Evolutionary conservation across 208 protist species (phyloP), one percentile per base, ranked within the genome.

Genomic region (Vickermania spadyakhi): DNA sequence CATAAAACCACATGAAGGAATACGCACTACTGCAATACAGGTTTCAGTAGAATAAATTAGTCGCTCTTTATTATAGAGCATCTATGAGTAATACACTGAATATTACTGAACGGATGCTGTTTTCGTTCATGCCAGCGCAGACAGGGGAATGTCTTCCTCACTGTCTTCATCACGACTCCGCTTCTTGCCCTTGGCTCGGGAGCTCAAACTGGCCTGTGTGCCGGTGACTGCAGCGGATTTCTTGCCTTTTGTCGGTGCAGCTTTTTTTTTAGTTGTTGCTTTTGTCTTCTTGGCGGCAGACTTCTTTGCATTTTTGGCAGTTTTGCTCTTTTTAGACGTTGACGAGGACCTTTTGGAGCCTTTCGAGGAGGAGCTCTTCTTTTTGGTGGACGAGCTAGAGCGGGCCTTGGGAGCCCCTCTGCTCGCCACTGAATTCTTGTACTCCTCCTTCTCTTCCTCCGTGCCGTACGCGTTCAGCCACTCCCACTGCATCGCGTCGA

Each of bases 391-490:
- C 14, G 73, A 73, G 18, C 31, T 63, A 30, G 72, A 72, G 3
- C 58, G 53, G 25, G 68, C 65, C 14, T 60, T 67, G 3, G 77
- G 72, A 0, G 71, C 63, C 2, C 58, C 54, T 22, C 88, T 79
- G 63, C 92, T 86, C 50, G 81, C 75, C 23, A 91, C 73, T 22
- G 93, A 58, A 52, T 91, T 77, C 52, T 81, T 68, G 64, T 91
- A 90, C 73, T 94, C 80, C 67, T 91, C 78, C 50, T 89, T 87
- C 55, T 96, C 77, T 64, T 94, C 86, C 14, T 93, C 80, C 2
- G 81, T 96, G 50, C 87, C 89, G 66, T 96, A 91, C 31, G 69
- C 66, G 25, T 96, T 80, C 49, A 96, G 79, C 80, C 88, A 93
- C 31, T 94, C 81, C 50, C 69, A 77, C 66, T 97, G 86, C 26